phyloP scores from a whole-genome alignment of 2,329 filamentous ascomycete species.

The Coleophoma crateriformis region DNA sequence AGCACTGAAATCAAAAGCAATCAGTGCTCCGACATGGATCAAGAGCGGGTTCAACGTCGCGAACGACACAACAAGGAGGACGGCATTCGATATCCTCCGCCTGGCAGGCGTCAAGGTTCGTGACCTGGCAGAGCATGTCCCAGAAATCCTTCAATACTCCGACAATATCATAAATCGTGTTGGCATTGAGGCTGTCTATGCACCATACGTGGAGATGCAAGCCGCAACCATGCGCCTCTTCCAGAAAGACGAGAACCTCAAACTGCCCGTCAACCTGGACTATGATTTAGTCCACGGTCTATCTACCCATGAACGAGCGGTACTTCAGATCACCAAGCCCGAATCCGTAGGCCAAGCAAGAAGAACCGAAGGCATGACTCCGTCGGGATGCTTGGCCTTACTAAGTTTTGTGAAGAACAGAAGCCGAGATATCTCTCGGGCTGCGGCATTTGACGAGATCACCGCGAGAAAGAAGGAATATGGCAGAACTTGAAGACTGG shows the following conservation, averaged over 20 bases:
- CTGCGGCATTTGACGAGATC: slow-evolving; percentile 12
- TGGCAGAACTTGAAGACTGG: neutral
- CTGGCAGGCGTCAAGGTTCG: slow-evolving; percentile 54
- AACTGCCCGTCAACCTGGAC: slow-evolving; percentile 68
- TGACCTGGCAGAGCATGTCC: slow-evolving; percentile 52
- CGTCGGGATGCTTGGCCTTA: slow-evolving; percentile 53
- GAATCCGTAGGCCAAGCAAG: slow-evolving; percentile 86
- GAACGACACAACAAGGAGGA: slow-evolving; percentile 60
- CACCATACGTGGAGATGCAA: slow-evolving; percentile 78
- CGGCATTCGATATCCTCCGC: slow-evolving; percentile 75
- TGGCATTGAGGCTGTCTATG: slow-evolving; percentile 77
- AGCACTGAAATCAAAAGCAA: slow-evolving; percentile 50
- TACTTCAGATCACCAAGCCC: slow-evolving; percentile 65
- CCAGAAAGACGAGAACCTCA: slow-evolving; percentile 69
- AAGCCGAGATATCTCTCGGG: slow-evolving; percentile 10
- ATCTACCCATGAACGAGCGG: slow-evolving; percentile 71
- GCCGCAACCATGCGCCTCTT: slow-evolving; percentile 60
- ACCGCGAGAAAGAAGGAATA: slow-evolving; percentile 7
- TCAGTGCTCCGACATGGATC: slow-evolving; percentile 62
- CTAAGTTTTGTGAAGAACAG: slow-evolving; percentile 49
- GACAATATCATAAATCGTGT: slow-evolving; percentile 62
- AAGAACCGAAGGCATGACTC: slow-evolving; percentile 74
- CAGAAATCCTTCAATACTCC: slow-evolving; percentile 47
- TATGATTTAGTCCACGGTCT: slow-evolving; percentile 71
- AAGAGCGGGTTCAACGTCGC: slow-evolving; percentile 64